These are phyloP conservation scores for Phoma sp. DNA, from an alignment of 2,329 filamentous ascomycete species.

Conservation along the genomic window DNA sequence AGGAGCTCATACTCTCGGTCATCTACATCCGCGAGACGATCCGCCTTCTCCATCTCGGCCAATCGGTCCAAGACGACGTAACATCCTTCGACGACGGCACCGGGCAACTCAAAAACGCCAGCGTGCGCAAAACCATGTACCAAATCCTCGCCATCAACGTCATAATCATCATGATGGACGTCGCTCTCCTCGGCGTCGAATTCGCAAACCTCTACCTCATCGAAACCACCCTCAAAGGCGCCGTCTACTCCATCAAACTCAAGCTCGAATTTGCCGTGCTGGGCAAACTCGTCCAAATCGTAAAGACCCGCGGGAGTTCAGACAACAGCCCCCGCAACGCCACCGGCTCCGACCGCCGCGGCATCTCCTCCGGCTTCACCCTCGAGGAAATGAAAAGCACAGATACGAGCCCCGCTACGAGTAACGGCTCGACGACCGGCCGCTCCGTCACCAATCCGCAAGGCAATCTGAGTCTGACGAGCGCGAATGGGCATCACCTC, in stretches of 20 bases:
- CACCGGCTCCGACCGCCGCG: conserved; percentile 9
- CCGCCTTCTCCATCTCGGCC: conserved; percentile 50
- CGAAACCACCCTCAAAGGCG: conserved; percentile 50
- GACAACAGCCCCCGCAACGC: conserved; percentile 23
- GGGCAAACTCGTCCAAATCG: conserved; percentile 52
- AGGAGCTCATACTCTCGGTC: conserved; percentile 50
- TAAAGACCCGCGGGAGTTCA: conserved; percentile 30
- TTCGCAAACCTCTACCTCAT: conserved; percentile 46
- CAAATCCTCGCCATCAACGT: conserved; percentile 46
- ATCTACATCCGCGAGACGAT: conserved; percentile 64
- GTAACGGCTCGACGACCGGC: conserved; percentile 1
- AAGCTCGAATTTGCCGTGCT: conserved; percentile 66
- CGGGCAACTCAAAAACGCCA: conserved; percentile 28
- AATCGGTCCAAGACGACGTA: conserved; percentile 34
- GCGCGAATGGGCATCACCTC: conserved; percentile 13
- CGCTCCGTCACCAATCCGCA: conserved; percentile 11
- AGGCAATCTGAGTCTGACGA: conserved; percentile 9
- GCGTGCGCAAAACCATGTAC: conserved; percentile 43
- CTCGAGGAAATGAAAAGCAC: conserved; percentile 28
- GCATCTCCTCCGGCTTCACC: conserved; percentile 19
- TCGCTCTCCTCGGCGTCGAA: conserved; percentile 38
- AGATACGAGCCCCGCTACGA: conserved; percentile 8
- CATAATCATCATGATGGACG: conserved; percentile 45
- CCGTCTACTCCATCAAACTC: conserved; percentile 57
- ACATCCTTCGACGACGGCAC: conserved; percentile 42